Conservation (phyloP, 139 green algal genomes). For the Zygnema cylindricum region DNA sequence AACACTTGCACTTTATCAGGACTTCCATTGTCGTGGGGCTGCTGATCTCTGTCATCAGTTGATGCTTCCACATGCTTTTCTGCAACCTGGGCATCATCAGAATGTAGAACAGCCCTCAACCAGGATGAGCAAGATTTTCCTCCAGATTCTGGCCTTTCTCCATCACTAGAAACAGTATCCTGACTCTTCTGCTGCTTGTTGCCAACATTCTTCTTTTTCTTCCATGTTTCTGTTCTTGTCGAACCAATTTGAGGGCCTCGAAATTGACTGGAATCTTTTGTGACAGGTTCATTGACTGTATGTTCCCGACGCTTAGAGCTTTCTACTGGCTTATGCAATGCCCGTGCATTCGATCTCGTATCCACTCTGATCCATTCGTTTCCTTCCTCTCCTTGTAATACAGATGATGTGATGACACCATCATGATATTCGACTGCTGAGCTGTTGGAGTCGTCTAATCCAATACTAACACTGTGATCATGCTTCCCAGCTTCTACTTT, state of each 20-base stretch:
- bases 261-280: background rate
- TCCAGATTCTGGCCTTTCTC: background rate
- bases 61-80: too few relatives aligned
- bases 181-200: background rate
- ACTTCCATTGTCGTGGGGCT: too few relatives aligned
- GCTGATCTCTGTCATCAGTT: too few relatives aligned
- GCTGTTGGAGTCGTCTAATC: background rate
- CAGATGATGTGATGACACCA: background rate
- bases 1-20: too few relatives aligned
- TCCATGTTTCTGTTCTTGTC: background rate
- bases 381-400: background rate
- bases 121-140: background rate
- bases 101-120: background rate
- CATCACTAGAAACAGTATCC: background rate
- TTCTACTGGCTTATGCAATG: background rate
- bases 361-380: slow-evolving; percentile 24
- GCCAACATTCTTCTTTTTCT: background rate
- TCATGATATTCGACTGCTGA: background rate
- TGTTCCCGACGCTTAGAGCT: background rate
- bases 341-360: background rate
- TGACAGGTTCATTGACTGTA: background rate
- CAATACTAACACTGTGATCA: background rate
- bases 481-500: background rate
- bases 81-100: background rate
- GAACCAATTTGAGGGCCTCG: background rate